A percentile compares a stretch with the other conserved stretches of the same genome.
These are phyloP conservation scores for Teunomyces pallodes DNA, from an alignment of 805 yeast genomes.

Conservation along the genomic window DNA sequence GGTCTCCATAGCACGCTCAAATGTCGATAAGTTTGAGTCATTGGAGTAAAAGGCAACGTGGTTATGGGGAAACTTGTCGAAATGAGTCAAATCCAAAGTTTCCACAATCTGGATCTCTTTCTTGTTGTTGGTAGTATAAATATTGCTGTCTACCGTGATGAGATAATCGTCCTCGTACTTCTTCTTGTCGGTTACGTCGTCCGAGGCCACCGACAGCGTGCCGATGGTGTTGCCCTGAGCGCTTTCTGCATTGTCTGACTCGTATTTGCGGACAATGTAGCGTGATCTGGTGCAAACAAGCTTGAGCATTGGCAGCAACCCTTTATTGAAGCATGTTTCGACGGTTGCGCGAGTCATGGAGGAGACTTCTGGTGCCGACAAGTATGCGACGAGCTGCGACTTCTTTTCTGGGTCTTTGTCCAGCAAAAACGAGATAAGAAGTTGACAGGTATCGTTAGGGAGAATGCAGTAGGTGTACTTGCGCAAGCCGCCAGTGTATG, in stretches of 20 bases:
- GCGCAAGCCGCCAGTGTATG: constrained; percentile 41
- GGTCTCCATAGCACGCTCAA: constrained; percentile 28
- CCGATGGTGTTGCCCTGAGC: background rate
- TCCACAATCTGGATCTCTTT: constrained; percentile 8
- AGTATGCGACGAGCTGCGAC: constrained; percentile 15
- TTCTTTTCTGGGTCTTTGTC: constrained; percentile 8
- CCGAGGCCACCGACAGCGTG: background rate
- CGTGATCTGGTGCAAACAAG: constrained; percentile 27
- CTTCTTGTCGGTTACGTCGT: background rate
- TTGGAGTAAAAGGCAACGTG: constrained; percentile 32
- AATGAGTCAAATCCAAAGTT: constrained; percentile 7
- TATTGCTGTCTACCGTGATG: constrained; percentile 30
- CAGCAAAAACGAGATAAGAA: constrained; percentile 20
- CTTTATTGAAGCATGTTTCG: constrained; percentile 25
- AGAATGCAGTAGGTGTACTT: constrained; percentile 38
- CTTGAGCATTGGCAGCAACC: constrained; percentile 28
- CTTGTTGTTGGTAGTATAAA: constrained; percentile 28
- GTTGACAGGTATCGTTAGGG: constrained; percentile 27
- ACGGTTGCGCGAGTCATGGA: constrained; percentile 29
- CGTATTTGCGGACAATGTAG: constrained; percentile 27
- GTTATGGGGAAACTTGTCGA: constrained; percentile 36
- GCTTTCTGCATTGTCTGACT: background rate
- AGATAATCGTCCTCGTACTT: constrained; percentile 32
- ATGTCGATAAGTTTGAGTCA: constrained; percentile 37
- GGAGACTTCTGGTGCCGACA: constrained; percentile 11